phyloP scores from a whole-genome alignment of 768 basidiomycete genomes.

The Hygrocybe coccinea region DNA sequence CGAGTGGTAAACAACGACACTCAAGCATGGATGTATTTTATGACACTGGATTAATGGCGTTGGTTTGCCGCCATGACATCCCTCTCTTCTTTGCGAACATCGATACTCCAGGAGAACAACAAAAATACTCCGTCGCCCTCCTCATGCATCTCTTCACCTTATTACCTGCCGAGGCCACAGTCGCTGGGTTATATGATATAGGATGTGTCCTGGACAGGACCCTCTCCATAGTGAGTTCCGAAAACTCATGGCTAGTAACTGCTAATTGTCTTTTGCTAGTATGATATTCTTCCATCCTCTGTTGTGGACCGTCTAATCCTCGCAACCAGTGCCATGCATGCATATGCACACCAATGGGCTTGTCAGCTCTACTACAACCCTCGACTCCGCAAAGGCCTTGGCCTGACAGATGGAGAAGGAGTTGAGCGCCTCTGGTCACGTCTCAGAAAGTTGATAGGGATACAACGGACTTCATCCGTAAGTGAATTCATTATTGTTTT shows the following conservation, averaged over 20 bases:
- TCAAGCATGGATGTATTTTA: slow-evolving; percentile 12
- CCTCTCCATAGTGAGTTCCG: slow-evolving; percentile 23
- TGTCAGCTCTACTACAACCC: slow-evolving; percentile 35
- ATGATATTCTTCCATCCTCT: slow-evolving; percentile 17
- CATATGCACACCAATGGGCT: slow-evolving; percentile 32
- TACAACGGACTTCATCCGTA: slow-evolving; percentile 22
- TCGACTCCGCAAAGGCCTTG: slow-evolving; percentile 24
- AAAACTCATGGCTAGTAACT: slow-evolving; percentile 23
- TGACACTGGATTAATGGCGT: slow-evolving; percentile 27
- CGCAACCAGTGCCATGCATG: slow-evolving; percentile 32
- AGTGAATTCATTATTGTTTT: slow-evolving; percentile 4
- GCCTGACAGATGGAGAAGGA: slow-evolving; percentile 34
- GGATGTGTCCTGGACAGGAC: slow-evolving; percentile 32
- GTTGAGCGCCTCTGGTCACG: slow-evolving; percentile 32
- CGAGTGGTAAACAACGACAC: slow-evolving; percentile 20
- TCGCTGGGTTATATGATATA: slow-evolving; percentile 26
- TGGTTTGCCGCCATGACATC: slow-evolving; percentile 31
- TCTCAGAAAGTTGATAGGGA: slow-evolving; percentile 18
- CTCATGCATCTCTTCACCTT: slow-evolving; percentile 26
- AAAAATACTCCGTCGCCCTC: slow-evolving; percentile 31
- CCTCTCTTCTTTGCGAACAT: slow-evolving; percentile 31
- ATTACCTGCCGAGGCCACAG: slow-evolving; percentile 25
- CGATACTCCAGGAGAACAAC: slow-evolving; percentile 25
- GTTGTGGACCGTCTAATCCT: slow-evolving; percentile 19
- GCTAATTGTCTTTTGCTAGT: slow-evolving; percentile 23